A percentile compares a stretch with the other conserved stretches of the same genome.
Conservation (phyloP, 2,329 filamentous ascomycete species). For the Talaromyces pinophilus region DNA sequence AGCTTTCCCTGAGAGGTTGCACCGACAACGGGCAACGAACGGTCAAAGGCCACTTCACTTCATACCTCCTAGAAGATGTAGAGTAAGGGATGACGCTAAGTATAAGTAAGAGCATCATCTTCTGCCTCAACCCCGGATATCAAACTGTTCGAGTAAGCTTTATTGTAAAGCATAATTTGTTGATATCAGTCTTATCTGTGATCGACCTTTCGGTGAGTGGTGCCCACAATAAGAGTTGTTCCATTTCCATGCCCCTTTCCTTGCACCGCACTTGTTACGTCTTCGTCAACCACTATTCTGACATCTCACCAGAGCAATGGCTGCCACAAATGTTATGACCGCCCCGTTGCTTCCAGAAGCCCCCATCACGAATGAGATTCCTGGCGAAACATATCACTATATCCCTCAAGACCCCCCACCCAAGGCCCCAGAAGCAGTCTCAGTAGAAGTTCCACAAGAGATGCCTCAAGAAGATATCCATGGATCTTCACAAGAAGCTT, state of each 20-base stretch:
- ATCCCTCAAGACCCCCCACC: slow-evolving; percentile 2
- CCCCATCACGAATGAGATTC: slow-evolving; percentile 9
- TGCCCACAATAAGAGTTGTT: background rate
- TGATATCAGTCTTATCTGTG: slow-evolving; percentile 2
- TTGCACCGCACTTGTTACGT: background rate
- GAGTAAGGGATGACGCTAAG: slow-evolving; percentile 1
- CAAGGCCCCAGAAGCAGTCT: background rate
- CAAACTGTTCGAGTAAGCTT: background rate
- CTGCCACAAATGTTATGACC: slow-evolving; percentile 16
- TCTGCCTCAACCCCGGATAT: slow-evolving; percentile 25
- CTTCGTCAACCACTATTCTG: background rate
- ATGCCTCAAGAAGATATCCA: background rate
- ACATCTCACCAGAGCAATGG: slow-evolving; percentile 10
- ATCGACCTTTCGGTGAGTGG: background rate
- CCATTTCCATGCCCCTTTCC: background rate
- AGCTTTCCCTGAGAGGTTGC: slow-evolving; percentile 6
- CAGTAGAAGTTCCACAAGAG: slow-evolving; percentile 5
- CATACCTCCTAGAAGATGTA: background rate
- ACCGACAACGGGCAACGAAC: background rate
- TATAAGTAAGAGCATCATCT: slow-evolving; percentile 21
- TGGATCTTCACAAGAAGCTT: background rate
- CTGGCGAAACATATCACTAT: background rate
- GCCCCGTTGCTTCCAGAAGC: slow-evolving; percentile 13
- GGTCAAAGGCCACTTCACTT: background rate
- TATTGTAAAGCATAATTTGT: background rate